Evolutionary conservation across 2,329 filamentous ascomycete species (phyloP).

Genomic region (Phoma sp.): DNA sequence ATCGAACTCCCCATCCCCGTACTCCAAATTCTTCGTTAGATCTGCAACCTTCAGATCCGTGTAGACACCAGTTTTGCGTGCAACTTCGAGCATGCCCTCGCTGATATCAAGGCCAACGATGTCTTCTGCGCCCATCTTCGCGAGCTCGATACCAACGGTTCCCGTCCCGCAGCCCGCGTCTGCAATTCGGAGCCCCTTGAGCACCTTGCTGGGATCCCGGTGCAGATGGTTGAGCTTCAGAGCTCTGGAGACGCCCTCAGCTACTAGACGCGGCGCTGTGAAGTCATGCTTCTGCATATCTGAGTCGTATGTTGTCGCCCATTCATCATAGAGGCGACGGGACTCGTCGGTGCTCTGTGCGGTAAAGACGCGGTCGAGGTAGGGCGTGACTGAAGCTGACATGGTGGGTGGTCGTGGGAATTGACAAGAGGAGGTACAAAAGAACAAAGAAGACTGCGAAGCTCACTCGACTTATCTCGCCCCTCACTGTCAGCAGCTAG

Average conservation of each 20-base stretch:
- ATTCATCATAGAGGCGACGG: slow-evolving; percentile 53
- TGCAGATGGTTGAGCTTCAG: slow-evolving; percentile 25
- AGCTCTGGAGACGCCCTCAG: slow-evolving; percentile 23
- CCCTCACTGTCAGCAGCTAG: background rate
- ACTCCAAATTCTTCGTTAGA: slow-evolving; percentile 53
- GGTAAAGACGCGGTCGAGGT: slow-evolving; percentile 49
- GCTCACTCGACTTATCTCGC: background rate
- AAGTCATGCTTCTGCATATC: slow-evolving; percentile 52
- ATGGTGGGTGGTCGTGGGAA: background rate
- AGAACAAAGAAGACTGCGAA: background rate
- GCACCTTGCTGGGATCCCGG: slow-evolving; percentile 7
- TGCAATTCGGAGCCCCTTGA: slow-evolving; percentile 48
- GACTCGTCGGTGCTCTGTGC: slow-evolving; percentile 46
- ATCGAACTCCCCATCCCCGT: slow-evolving; percentile 54
- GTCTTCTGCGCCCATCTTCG: slow-evolving; percentile 50
- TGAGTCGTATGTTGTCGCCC: slow-evolving; percentile 54
- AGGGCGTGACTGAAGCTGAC: slow-evolving; percentile 5
- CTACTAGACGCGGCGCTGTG: slow-evolving; percentile 50
- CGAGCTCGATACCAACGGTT: slow-evolving; percentile 57
- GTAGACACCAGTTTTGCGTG: slow-evolving; percentile 57
- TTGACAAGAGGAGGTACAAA: background rate
- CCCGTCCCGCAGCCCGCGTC: slow-evolving; percentile 65
- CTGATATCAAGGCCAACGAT: slow-evolving; percentile 62
- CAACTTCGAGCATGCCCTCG: slow-evolving; percentile 60
- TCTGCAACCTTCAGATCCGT: slow-evolving; percentile 54